Conservation (phyloP, 495 filamentous ascomycete species). For the Xanthoparmelia taractica region DNA sequence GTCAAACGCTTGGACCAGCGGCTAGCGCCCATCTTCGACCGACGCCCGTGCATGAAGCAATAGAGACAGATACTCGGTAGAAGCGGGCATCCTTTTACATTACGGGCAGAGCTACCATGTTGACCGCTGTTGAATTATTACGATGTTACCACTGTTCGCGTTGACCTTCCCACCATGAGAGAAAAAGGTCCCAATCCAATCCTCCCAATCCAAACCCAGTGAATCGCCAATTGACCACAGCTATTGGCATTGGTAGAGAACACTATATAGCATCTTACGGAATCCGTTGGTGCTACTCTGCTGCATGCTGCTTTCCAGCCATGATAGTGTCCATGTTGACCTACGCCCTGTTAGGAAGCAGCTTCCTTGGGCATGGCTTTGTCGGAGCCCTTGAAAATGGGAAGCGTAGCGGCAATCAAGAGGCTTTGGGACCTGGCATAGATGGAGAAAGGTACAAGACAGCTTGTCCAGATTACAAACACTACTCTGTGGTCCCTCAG, state of each 20-base stretch:
- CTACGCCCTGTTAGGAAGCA: slow-evolving; percentile 8
- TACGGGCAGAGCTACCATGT: not conserved
- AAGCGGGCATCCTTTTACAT: too few species aligned
- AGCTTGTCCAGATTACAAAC: slow-evolving; percentile 46
- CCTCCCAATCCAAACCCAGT: not conserved
- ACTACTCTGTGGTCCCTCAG: slow-evolving; percentile 42
- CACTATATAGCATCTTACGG: not conserved
- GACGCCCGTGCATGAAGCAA: not conserved
- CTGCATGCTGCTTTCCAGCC: slow-evolving; percentile 7
- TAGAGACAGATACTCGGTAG: too few species aligned
- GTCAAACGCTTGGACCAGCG: slow-evolving; percentile 3
- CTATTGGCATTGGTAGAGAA: not conserved
- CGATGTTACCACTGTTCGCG: not conserved
- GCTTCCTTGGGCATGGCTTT: slow-evolving; percentile 3
- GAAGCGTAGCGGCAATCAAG: slow-evolving; percentile 17
- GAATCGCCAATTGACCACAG: not conserved
- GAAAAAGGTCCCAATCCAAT: not conserved
- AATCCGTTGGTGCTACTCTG: not conserved
- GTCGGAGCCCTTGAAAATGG: not conserved
- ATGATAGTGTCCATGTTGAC: slow-evolving; percentile 10
- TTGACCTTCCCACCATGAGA: not conserved
- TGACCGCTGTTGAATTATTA: too few species aligned
- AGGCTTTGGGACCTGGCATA: slow-evolving; percentile 20
- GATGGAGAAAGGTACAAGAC: slow-evolving; percentile 24
- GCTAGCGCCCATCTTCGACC: not conserved